These are phyloP conservation scores for Penicillium lividum DNA, from an alignment of 495 filamentous ascomycete species.

Conservation along the genomic window DNA sequence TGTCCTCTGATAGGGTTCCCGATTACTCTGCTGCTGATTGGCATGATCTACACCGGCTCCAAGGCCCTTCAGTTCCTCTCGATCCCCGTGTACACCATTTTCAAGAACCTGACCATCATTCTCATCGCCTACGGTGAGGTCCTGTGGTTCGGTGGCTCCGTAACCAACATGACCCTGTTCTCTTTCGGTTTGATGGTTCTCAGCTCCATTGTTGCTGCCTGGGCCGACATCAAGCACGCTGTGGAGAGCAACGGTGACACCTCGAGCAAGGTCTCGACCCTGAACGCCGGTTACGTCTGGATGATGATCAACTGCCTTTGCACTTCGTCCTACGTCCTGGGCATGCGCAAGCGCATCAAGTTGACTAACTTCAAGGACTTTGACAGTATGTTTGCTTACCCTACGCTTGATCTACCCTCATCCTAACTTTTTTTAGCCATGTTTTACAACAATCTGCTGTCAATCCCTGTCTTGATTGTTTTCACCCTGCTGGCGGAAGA, in stretches of 20 bases:
- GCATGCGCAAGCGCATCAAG: slow-evolving; percentile 99
- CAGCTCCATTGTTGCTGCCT: slow-evolving; percentile 91
- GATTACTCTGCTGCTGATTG: slow-evolving; percentile 92
- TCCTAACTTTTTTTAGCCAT: slow-evolving; percentile 62
- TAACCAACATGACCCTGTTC: slow-evolving; percentile 83
- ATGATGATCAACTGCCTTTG: slow-evolving; percentile 98
- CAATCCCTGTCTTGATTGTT: slow-evolving; percentile 86
- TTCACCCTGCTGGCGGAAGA: slow-evolving; percentile 84
- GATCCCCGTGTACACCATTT: slow-evolving; percentile 99
- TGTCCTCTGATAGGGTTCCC: slow-evolving; percentile 76
- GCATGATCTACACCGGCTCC: slow-evolving; percentile 98
- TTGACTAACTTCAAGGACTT: slow-evolving; percentile 99
- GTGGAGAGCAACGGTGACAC: slow-evolving; percentile 62
- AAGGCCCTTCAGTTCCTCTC: slow-evolving; percentile 97
- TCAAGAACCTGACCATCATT: slow-evolving; percentile 99
- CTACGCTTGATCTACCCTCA: not conserved
- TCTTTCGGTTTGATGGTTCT: slow-evolving; percentile 98
- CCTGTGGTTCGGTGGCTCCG: slow-evolving; percentile 96
- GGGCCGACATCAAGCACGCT: slow-evolving; percentile 95
- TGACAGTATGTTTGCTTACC: slow-evolving; percentile 71
- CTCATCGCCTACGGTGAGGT: slow-evolving; percentile 98
- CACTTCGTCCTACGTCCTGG: slow-evolving; percentile 84
- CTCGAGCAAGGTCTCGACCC: slow-evolving; percentile 74
- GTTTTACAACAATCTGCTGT: slow-evolving; percentile 99
- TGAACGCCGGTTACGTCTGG: slow-evolving; percentile 97